A percentile compares a stretch with the other conserved stretches of the same genome.
Evolutionary conservation across 208 protist genomes (phyloP).

Genomic region (Leishmania braziliensis): DNA sequence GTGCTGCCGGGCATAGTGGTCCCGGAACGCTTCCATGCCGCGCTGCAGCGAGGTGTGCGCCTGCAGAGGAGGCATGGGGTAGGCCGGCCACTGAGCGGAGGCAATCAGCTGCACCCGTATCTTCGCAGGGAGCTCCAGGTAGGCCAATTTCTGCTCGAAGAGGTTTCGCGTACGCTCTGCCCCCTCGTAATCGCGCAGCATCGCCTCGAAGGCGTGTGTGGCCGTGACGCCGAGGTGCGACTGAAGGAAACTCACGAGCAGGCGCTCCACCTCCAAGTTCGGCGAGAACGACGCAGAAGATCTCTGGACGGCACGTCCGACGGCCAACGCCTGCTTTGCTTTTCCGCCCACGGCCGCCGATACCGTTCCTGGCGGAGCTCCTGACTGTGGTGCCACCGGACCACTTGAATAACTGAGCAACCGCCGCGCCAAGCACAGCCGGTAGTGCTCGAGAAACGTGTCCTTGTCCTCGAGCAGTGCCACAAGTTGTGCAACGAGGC

Average conservation of each 20-base stretch:
- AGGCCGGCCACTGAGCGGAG: slow-evolving; percentile 48
- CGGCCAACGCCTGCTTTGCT: background rate
- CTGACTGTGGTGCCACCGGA: background rate
- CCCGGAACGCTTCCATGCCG: slow-evolving; percentile 46
- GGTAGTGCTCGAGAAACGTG: slow-evolving; percentile 63
- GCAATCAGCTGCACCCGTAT: slow-evolving; percentile 49
- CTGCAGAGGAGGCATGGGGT: slow-evolving; percentile 43
- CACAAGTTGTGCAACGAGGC: slow-evolving; percentile 40
- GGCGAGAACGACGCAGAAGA: background rate
- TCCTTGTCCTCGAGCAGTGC: slow-evolving; percentile 66
- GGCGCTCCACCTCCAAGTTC: slow-evolving; percentile 54
- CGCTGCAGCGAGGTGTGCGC: slow-evolving; percentile 44
- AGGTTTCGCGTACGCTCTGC: slow-evolving; percentile 24
- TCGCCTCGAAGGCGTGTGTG: slow-evolving; percentile 58
- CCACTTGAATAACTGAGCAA: slow-evolving; percentile 33
- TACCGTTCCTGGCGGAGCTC: background rate
- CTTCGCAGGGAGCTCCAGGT: slow-evolving; percentile 25
- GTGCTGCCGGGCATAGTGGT: slow-evolving; percentile 56
- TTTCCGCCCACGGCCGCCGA: background rate
- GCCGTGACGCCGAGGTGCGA: slow-evolving; percentile 37
- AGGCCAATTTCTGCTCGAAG: slow-evolving; percentile 35
- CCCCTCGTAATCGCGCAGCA: slow-evolving; percentile 65
- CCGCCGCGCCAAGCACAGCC: slow-evolving; percentile 48
- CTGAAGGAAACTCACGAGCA: slow-evolving; percentile 53
- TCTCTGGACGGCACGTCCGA: background rate